Conservation (phyloP, 1,284 basidiomycete species). For the Rhodotorula glutinis region DNA sequence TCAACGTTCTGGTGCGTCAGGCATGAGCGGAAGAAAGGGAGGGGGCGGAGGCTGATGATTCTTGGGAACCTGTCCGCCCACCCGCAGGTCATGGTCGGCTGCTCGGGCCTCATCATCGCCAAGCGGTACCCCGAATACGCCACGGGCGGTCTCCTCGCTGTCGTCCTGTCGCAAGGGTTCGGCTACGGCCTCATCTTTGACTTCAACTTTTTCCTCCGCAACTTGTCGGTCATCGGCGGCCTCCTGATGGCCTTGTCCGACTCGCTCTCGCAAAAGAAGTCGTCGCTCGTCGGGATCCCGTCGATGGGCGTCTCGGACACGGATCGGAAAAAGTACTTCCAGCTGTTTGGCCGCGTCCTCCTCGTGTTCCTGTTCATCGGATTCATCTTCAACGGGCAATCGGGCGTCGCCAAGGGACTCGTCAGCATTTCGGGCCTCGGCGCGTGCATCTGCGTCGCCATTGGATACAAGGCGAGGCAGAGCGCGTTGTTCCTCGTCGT, state of each 20-base stretch:
- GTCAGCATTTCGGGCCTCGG: conserved; percentile 51
- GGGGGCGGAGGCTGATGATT: not conserved
- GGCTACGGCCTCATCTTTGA: conserved; percentile 95
- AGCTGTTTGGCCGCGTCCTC: conserved; percentile 92
- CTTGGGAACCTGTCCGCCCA: not conserved
- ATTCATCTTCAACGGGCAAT: conserved; percentile 73
- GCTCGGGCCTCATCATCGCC: conserved; percentile 80
- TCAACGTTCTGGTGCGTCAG: conserved; percentile 85
- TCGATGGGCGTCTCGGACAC: conserved; percentile 78
- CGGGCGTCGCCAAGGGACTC: conserved; percentile 48
- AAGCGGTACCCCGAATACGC: conserved; percentile 86
- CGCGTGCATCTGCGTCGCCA: conserved; percentile 95
- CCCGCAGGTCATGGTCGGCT: conserved; percentile 79
- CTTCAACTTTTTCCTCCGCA: conserved; percentile 98
- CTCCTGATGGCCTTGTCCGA: conserved; percentile 98
- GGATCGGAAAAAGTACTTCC: conserved; percentile 98
- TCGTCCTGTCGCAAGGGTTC: conserved; percentile 89
- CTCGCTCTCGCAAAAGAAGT: conserved; percentile 73
- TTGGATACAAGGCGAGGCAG: conserved; percentile 99
- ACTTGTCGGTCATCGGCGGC: conserved; percentile 85
- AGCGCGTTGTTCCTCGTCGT: conserved; percentile 94
- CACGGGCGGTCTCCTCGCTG: conserved; percentile 80
- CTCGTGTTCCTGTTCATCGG: conserved; percentile 99
- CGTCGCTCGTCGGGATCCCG: conserved; percentile 85
- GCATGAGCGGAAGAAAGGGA: too few relatives aligned